These are phyloP conservation scores for Isabelozyma gotoi DNA, from an alignment of 805 yeast species.

Conservation along the genomic window DNA sequence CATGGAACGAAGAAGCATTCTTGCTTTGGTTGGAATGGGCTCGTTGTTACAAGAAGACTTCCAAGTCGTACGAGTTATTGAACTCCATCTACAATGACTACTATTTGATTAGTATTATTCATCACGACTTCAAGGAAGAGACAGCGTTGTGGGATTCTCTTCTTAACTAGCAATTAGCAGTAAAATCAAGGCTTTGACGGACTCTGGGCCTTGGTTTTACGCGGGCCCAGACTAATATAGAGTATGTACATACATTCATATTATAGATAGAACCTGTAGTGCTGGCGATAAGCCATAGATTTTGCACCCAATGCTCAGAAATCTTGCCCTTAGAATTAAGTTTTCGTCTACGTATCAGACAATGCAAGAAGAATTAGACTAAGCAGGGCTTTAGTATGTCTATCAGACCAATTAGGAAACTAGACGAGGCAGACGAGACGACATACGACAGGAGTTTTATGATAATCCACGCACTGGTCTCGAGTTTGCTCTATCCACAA, in stretches of 20 bases:
- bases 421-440: too few relatives aligned
- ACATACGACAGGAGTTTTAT: too few relatives aligned
- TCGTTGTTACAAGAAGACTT: conserved; percentile 62
- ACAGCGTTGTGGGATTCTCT: conserved; percentile 75
- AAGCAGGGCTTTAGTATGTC: too few relatives aligned
- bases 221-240: background rate
- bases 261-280: background rate
- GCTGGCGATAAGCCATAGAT: too few relatives aligned
- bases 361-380: too few relatives aligned
- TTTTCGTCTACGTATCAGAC: too few relatives aligned
- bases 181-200: conserved; percentile 1
- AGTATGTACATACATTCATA: too few relatives aligned
- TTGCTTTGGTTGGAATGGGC: conserved; percentile 92
- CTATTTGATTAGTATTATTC: conserved; percentile 79
- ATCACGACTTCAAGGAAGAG: conserved; percentile 77
- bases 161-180: conserved; percentile 15
- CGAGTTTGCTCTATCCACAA: too few relatives aligned
- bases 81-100: conserved; percentile 60
- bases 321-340: too few relatives aligned
- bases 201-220: background rate
- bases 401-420: too few relatives aligned
- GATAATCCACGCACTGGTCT: too few relatives aligned
- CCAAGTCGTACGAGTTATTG: conserved; percentile 60
- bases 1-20: conserved; percentile 97
- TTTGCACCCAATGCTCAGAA: too few relatives aligned